A percentile compares a stretch with the other conserved stretches of the same genome.
These are phyloP conservation scores for Scleroderma bovista DNA, from an alignment of 768 basidiomycete genomes.

Conservation along the genomic window DNA sequence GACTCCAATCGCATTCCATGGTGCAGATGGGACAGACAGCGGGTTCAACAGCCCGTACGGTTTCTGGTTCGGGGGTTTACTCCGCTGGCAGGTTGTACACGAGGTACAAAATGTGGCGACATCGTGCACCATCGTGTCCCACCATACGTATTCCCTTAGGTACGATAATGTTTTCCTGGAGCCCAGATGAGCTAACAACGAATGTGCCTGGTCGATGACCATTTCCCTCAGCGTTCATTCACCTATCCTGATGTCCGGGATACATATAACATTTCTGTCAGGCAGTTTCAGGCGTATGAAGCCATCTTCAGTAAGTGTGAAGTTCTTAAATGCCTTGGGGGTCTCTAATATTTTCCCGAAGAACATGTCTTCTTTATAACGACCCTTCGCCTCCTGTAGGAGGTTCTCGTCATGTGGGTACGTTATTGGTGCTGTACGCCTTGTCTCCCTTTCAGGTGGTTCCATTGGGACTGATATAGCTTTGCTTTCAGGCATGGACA, in stretches of 20 bases:
- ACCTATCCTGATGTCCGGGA: constrained; percentile 14
- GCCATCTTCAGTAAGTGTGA: constrained; percentile 11
- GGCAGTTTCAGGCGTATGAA: constrained; percentile 12
- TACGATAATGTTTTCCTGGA: constrained; percentile 28
- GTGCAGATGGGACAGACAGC: constrained; percentile 19
- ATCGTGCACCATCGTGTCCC: constrained; percentile 31
- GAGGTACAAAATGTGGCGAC: constrained; percentile 18
- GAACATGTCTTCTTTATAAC: constrained; percentile 26
- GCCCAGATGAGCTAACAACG: constrained; percentile 35
- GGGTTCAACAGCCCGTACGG: constrained; percentile 24
- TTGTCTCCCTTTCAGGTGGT: no score
- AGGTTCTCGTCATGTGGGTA: background rate
- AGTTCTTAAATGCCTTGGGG: constrained; percentile 22
- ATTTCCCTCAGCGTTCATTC: constrained; percentile 22
- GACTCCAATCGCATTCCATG: constrained; percentile 35
- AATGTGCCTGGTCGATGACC: constrained; percentile 35
- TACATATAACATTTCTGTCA: constrained; percentile 12
- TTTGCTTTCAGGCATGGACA: no score
- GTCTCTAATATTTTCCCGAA: constrained; percentile 21
- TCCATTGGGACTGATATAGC: no score
- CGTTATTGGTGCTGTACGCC: background rate
- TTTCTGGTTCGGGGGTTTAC: constrained; percentile 21
- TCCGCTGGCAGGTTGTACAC: constrained; percentile 16
- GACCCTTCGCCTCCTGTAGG: background rate
- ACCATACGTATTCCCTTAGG: constrained; percentile 34